A percentile compares a stretch with the other conserved stretches of the same genome.
Conservation (phyloP, 306 rosid genomes). For the Pyrus bretschneideri region DNA sequence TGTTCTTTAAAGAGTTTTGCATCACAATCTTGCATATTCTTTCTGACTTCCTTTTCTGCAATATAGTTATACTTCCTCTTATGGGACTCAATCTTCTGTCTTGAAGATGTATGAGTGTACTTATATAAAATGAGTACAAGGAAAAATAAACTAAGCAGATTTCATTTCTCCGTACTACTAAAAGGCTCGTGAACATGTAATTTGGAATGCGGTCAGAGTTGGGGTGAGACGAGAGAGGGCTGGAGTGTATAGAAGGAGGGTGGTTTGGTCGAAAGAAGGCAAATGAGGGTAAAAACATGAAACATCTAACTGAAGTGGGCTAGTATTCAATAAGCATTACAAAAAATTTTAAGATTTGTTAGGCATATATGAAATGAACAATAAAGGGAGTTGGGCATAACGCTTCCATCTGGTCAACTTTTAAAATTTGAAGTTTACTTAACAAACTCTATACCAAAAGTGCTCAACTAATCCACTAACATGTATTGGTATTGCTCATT, state of each 20-base stretch:
- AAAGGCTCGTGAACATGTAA: not conserved
- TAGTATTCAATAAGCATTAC: not conserved
- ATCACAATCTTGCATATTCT: constrained; percentile 5
- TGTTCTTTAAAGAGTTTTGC: not conserved
- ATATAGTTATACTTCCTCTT: not conserved
- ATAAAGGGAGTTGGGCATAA: not conserved
- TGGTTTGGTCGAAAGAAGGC: not conserved
- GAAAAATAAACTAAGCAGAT: not conserved
- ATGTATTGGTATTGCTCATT: not conserved
- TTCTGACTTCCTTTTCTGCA: not conserved
- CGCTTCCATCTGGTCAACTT: not conserved
- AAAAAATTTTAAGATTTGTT: no score
- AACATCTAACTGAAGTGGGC: not conserved
- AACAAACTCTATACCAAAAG: not conserved
- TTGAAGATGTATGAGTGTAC: not conserved
- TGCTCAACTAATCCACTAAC: not conserved
- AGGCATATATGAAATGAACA: not conserved
- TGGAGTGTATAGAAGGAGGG: not conserved
- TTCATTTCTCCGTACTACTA: not conserved
- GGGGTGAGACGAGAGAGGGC: not conserved
- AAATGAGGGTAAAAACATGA: not conserved
- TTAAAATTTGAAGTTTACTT: not conserved
- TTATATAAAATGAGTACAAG: not conserved
- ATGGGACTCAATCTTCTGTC: not conserved
- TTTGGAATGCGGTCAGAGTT: not conserved